A percentile compares a stretch with the other conserved stretches of the same genome.
These are phyloP conservation scores for Mariannaea elegans DNA, from an alignment of 2,329 filamentous ascomycete species.

Conservation along the genomic window DNA sequence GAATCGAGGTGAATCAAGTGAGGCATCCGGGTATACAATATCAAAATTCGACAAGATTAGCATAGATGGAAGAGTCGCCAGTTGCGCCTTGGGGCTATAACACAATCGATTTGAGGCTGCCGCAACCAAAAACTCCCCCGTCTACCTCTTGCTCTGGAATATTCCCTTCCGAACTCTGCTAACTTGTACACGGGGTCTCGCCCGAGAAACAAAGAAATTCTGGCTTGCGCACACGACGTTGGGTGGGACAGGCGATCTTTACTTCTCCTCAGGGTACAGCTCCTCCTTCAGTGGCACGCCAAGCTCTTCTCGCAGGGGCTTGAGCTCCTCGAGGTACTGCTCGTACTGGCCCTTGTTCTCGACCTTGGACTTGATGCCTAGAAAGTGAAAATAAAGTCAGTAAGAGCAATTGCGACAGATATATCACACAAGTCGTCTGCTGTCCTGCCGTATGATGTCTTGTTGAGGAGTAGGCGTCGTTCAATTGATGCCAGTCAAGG, in stretches of 20 bases:
- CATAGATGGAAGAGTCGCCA: conserved; percentile 33
- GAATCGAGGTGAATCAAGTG: not conserved
- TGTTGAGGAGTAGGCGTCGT: conserved; percentile 5
- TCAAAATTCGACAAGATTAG: conserved; percentile 35
- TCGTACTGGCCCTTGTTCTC: conserved; percentile 98
- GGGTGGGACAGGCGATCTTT: conserved; percentile 41
- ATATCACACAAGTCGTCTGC: conserved; percentile 6
- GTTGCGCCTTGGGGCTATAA: conserved; percentile 40
- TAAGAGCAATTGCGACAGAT: not conserved
- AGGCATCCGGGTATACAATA: conserved; percentile 28
- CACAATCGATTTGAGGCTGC: conserved; percentile 45
- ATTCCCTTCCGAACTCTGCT: conserved; percentile 38
- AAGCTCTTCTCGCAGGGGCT: conserved; percentile 91
- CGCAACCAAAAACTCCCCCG: conserved; percentile 41
- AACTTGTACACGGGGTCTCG: conserved; percentile 50
- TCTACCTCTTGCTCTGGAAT: conserved; percentile 41
- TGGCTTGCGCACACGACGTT: conserved; percentile 14
- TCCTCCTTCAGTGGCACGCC: conserved; percentile 92
- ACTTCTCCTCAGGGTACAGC: conserved; percentile 77
- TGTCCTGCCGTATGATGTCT: not conserved
- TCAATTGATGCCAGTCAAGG: conserved; percentile 24
- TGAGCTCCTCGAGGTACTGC: conserved; percentile 93
- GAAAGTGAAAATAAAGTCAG: conserved; percentile 31
- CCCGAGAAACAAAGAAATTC: conserved; percentile 31
- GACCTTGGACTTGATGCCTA: conserved; percentile 98